Percentiles rank a stretch among this genome's conserved stretches.
These are phyloP conservation scores for Citrus mangshanensis DNA, from an alignment of 345 rosid genomes.

Conservation along the genomic window DNA sequence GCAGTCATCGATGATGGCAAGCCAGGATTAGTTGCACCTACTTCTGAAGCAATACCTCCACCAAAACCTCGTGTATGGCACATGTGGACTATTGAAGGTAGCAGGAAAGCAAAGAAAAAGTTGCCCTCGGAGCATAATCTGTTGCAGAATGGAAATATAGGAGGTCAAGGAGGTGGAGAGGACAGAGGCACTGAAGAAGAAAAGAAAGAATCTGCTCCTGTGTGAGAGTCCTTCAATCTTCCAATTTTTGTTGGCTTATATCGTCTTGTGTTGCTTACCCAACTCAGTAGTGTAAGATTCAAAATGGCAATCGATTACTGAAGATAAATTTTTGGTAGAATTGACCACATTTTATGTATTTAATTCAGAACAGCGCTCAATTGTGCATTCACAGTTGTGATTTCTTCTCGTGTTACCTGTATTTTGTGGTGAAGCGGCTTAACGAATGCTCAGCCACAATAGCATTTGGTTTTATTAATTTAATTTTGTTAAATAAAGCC, in stretches of 20 bases:
- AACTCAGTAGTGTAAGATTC: background rate
- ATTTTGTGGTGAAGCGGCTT: background rate
- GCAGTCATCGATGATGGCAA: constrained; percentile 87
- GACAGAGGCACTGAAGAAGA: constrained; percentile 23
- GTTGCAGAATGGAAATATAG: constrained; percentile 26
- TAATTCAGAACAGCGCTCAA: background rate
- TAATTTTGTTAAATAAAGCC: background rate
- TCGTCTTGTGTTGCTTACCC: background rate
- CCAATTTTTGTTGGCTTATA: background rate
- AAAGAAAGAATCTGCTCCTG: constrained; percentile 19
- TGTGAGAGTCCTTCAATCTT: constrained; percentile 6
- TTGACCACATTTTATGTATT: background rate
- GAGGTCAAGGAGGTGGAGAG: constrained; percentile 29
- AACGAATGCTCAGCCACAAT: background rate
- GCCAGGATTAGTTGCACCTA: constrained; percentile 88
- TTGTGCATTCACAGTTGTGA: background rate
- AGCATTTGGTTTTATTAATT: background rate
- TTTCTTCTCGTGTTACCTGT: background rate
- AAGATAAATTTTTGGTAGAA: background rate
- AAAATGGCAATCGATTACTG: background rate
- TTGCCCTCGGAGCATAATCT: constrained; percentile 51
- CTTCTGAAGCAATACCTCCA: constrained; percentile 60
- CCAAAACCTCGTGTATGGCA: constrained; percentile 70
- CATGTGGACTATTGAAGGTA: constrained; percentile 70
- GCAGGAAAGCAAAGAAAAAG: constrained; percentile 52